Base-by-base conservation (phyloP, 768 basidiomycete species). In the Lentinula lateritia region DNA sequence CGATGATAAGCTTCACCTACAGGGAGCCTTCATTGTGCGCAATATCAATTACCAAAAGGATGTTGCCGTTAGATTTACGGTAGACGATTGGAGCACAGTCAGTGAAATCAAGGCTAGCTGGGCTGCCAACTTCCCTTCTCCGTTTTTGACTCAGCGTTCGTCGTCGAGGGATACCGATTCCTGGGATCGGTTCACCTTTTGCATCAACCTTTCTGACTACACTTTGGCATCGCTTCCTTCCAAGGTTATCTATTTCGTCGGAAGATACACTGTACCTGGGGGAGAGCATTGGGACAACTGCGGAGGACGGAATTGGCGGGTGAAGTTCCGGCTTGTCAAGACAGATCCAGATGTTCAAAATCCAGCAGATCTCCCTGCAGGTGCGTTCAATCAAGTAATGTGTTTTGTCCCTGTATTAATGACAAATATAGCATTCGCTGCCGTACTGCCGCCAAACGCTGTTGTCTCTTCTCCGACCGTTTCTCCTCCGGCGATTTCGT, bases 241-340 rank as follows among this genome's bases (percentile, higher is more conserved):
- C 0, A 75, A 86, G 35, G 82, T 79, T 2, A 70, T 92, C 58
- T 88, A 78, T 78, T 75, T 91, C 15, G 88, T 84, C 59, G 81
- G 50, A 12, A 50, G 52, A 45, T 63, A 60, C 36, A 45, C 32
- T 23, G 50, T 60, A 13, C 58, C 48, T 16, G 59, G 50, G 9
- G 83, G 83, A 1, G 95, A 98, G 75, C 90, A 89, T 81, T 98
- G 96, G 96, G 96, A 98, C 75, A 95, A 94, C 70, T 96, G 96
- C 66, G 73, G 66, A 3, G 88, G 87, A 0, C 65, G 71, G 64
- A 95, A 98, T 71, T 98, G 95, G 76, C 76, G 82, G 28, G 75
- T 97, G 57, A 78, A 74, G 28, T 98, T 98, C 74, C 71, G 43
- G 28, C 20, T 56, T 9, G 28, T 23, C 23, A 42, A 42, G 6